Percentiles rank a stretch among this genome's conserved stretches.
phyloP scores from a whole-genome alignment of 768 basidiomycete genomes.

The Lactarius indigo region DNA sequence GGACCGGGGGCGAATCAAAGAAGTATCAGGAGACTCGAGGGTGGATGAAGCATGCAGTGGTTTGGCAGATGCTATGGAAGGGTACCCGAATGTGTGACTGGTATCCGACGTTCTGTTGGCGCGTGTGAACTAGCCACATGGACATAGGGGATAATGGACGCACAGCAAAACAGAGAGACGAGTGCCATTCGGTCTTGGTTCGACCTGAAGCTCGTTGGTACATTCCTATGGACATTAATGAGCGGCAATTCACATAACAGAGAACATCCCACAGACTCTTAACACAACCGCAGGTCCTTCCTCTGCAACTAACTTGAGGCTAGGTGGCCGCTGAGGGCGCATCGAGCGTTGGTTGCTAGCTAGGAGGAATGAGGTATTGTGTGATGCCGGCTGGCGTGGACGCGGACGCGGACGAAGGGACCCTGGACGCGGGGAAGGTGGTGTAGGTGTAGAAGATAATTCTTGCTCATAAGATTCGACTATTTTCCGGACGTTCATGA shows the following conservation, averaged over 20 bases:
- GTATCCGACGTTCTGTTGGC: conserved; percentile 8
- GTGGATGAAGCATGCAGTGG: background rate
- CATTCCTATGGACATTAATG: conserved; percentile 3
- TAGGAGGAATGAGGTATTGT: background rate
- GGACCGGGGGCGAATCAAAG: background rate
- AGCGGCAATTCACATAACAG: background rate
- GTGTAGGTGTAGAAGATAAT: background rate
- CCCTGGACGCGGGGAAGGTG: background rate
- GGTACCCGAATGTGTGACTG: background rate
- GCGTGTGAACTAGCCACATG: background rate
- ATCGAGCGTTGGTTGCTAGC: background rate
- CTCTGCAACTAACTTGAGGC: conserved; percentile 12
- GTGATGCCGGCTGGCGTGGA: background rate
- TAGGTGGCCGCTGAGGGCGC: conserved; percentile 9
- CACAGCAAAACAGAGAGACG: conserved; percentile 14
- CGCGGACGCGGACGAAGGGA: background rate
- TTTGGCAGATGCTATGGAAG: conserved; percentile 3
- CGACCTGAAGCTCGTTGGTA: conserved; percentile 10
- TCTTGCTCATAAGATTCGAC: conserved; percentile 20
- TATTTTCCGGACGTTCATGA: conserved; percentile 19
- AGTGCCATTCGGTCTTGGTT: background rate
- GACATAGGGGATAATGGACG: background rate
- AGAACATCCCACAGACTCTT: conserved; percentile 3
- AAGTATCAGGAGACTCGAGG: background rate
- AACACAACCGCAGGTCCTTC: conserved; percentile 6